Evolutionary conservation across 2,329 filamentous ascomycete species (phyloP), one percentile per base, ranked within the genome.

Genomic region (Pyricularia sp.): DNA sequence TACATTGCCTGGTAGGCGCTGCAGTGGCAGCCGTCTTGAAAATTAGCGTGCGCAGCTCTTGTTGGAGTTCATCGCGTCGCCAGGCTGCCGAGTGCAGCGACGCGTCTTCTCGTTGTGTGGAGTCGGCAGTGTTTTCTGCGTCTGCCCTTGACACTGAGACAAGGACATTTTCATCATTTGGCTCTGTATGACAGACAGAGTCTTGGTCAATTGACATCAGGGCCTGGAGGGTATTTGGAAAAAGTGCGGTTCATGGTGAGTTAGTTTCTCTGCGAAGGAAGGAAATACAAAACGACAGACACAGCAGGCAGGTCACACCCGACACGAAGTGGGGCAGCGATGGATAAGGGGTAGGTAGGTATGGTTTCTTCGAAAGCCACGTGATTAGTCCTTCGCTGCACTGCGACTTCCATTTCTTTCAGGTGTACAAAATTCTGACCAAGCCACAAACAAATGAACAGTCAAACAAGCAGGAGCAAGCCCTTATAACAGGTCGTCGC

Each of bases 41-140:
- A 36, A 84, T 81, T 70, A 83, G 79, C 25, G 76, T 78, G 66
- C 80, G 78, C 17, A 84, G 76, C 71, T 83, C 80, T 71, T 84
- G 80, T 69, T 81, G 80, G 66, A 81, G 79, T 68, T 78, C 76
- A 31, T 80, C 78, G 23, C 36, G 65, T 50, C 33, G 25, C 65
- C 65, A 55, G 23, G 50, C n/a, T 12, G 65, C 26, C 4, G 65
- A 66, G 5, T 42, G 23, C 14, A 28, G 50, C 65, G n/a, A 66
- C 20, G 26, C 17, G 6, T 58, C 65, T 23, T 55, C 11, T n/a
- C 31, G 14, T 1, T 66, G 36, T 36, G n/a, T 28, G 12, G 65
- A 66, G 10, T 12, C 25, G 26, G 36, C 36, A 2, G 65, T 58
- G 36, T 36, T 55, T 17, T 14, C 31, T 9, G 65, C 58, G 58